Evolutionary conservation across 2,329 filamentous ascomycete genomes (phyloP).

Genomic region (Colletotrichum chrysophilum): DNA sequence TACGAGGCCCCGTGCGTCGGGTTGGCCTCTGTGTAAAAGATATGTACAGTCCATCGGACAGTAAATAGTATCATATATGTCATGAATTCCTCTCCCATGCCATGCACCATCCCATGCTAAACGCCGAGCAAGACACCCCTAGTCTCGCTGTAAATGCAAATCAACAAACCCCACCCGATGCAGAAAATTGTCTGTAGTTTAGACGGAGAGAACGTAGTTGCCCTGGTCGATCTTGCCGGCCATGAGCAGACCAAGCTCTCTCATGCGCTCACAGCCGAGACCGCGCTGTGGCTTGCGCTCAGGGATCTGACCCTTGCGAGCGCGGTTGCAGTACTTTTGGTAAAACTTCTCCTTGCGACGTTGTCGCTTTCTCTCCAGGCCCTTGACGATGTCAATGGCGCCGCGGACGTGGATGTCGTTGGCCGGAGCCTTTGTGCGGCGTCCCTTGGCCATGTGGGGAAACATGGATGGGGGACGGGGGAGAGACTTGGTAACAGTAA

Average conservation of each 20-base stretch:
- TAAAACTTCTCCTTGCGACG: conserved; percentile 92
- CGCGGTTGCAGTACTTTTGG: conserved; percentile 86
- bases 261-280: conserved; percentile 90
- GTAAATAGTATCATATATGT: conserved; percentile 25
- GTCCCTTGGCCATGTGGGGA: conserved; percentile 53
- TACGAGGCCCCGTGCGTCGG: conserved; percentile 5
- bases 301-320: conserved; percentile 68
- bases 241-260: conserved; percentile 83
- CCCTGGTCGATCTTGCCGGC: conserved; percentile 78
- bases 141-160: conserved; percentile 4
- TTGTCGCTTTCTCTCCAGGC: conserved; percentile 91
- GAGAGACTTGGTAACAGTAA: conserved; percentile 84
- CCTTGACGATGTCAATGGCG: conserved; percentile 98
- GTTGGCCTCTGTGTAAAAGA: conserved; percentile 2
- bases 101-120: conserved; percentile 17
- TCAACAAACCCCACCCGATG: neutral
- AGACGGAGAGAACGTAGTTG: conserved; percentile 80
- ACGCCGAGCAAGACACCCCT: conserved; percentile 14
- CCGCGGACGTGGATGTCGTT: conserved; percentile 76
- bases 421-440: conserved; percentile 35
- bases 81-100: conserved; percentile 25
- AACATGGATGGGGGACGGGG: conserved; percentile 80
- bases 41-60: conserved; percentile 23
- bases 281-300: conserved; percentile 77
- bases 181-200: conserved; percentile 20